Conservation (phyloP, 2,329 filamentous ascomycete genomes). For the Sodiomyces alkalinus region DNA sequence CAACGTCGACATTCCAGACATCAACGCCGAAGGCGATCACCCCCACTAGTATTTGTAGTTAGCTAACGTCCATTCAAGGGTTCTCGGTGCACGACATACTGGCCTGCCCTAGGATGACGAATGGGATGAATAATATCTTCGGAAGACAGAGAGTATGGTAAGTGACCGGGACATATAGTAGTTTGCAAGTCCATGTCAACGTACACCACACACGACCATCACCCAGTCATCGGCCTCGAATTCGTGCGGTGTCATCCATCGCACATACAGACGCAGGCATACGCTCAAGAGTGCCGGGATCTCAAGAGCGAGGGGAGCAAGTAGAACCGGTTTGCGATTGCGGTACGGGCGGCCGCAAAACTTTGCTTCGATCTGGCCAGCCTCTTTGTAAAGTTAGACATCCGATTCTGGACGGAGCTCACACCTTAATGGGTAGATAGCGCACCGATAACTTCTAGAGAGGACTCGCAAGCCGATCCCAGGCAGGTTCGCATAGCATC, state of each 20-base stretch:
- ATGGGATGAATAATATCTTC: conserved; percentile 15
- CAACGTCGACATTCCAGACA: conserved; percentile 18
- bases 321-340: conserved; percentile 16
- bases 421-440: not conserved
- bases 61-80: not conserved
- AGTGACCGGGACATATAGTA: no score
- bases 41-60: conserved; percentile 9
- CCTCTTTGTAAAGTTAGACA: conserved; percentile 10
- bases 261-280: conserved; percentile 19
- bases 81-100: conserved; percentile 9
- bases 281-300: conserved; percentile 18
- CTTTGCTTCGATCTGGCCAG: conserved; percentile 16
- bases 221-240: conserved; percentile 24
- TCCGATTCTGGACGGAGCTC: not conserved
- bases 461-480: conserved; percentile 9
- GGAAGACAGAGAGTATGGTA: not conserved
- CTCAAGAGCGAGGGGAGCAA: conserved; percentile 20
- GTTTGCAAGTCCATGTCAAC: no score
- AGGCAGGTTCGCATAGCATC: conserved; percentile 11
- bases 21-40: conserved; percentile 19
- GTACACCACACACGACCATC: conserved; percentile 19
- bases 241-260: conserved; percentile 15
- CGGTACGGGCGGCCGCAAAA: conserved; percentile 16
- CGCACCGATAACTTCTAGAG: conserved; percentile 13
- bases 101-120: conserved; percentile 17